A percentile compares a stretch with the other conserved stretches of the same genome.
Conservation (phyloP, 164 flowering plant genomes). For the Euptelea pleiosperma region DNA sequence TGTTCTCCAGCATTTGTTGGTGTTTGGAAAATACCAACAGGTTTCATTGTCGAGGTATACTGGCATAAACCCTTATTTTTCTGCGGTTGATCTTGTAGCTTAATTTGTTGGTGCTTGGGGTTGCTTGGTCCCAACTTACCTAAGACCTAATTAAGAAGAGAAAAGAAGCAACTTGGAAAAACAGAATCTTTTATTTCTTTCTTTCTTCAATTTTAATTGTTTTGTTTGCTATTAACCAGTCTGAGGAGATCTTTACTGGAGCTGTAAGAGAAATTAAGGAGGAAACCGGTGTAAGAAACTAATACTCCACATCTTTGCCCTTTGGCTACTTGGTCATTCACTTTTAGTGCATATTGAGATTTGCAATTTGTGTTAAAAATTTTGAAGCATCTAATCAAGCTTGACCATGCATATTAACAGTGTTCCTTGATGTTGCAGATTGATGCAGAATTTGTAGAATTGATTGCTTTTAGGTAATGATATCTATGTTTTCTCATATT, state of each 20-base stretch:
- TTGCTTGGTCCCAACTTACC: too few relatives aligned
- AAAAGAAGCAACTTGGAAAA: neutral
- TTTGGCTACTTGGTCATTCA: neutral
- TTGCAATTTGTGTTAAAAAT: neutral
- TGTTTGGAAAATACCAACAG: slow-evolving; percentile 89
- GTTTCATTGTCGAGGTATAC: slow-evolving; percentile 72
- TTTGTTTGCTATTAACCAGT: slow-evolving; percentile 33
- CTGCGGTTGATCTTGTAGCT: neutral
- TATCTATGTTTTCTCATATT: neutral
- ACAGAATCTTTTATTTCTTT: neutral
- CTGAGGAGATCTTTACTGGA: slow-evolving; percentile 80
- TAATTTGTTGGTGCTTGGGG: neutral
- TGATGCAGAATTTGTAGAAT: slow-evolving; percentile 82
- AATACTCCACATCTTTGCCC: neutral
- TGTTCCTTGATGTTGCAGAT: slow-evolving; percentile 43
- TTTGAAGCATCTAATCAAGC: neutral
- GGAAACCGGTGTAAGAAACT: slow-evolving; percentile 86
- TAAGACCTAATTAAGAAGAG: too few relatives aligned
- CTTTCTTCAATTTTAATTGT: neutral
- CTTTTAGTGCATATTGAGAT: neutral
- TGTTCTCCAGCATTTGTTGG: slow-evolving; percentile 44
- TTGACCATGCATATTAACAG: neutral
- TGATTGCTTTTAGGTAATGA: slow-evolving; percentile 83
- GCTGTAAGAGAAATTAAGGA: slow-evolving; percentile 90
- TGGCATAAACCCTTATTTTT: neutral